Conservation (phyloP, 306 rosid genomes). For the Elaeagnus macrophylla region DNA sequence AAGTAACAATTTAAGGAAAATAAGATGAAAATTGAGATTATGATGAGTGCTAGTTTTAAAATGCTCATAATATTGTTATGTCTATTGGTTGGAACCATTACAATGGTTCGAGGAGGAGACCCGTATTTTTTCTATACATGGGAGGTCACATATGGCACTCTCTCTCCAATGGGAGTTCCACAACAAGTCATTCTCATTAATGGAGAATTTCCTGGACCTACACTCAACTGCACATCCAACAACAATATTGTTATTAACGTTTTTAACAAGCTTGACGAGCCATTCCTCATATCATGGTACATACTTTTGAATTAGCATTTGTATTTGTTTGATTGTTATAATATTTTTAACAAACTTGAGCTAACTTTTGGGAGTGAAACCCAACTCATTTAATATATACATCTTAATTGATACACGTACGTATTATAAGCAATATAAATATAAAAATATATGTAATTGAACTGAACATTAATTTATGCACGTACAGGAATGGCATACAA, state of each 20-base stretch:
- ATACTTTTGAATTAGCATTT: not conserved
- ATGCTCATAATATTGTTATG: slow-evolving; percentile 22
- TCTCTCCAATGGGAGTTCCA: slow-evolving; percentile 68
- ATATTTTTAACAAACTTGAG: not conserved
- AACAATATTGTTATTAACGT: slow-evolving; percentile 59
- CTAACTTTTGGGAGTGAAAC: too few species aligned
- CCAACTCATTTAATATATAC: too few species aligned
- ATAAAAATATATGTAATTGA: too few species aligned
- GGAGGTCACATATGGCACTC: slow-evolving; percentile 65
- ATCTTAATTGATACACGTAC: too few species aligned
- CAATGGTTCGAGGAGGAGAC: slow-evolving; percentile 37
- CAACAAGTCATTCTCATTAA: slow-evolving; percentile 90
- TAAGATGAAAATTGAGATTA: slow-evolving; percentile 2
- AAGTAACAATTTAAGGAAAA: too few species aligned
- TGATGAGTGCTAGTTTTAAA: not conserved
- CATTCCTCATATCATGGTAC: slow-evolving; percentile 63
- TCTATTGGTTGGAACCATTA: slow-evolving; percentile 23
- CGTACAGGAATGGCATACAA: slow-evolving; percentile 52
- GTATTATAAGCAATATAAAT: too few species aligned
- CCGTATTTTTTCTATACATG: slow-evolving; percentile 63
- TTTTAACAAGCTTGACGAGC: slow-evolving; percentile 73
- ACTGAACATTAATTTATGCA: too few species aligned
- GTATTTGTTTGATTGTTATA: not conserved
- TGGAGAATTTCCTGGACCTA: slow-evolving; percentile 69
- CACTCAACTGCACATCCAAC: slow-evolving; percentile 68